phyloP scores from a whole-genome alignment of 129 eudicot species.

The Solidago caesia region DNA sequence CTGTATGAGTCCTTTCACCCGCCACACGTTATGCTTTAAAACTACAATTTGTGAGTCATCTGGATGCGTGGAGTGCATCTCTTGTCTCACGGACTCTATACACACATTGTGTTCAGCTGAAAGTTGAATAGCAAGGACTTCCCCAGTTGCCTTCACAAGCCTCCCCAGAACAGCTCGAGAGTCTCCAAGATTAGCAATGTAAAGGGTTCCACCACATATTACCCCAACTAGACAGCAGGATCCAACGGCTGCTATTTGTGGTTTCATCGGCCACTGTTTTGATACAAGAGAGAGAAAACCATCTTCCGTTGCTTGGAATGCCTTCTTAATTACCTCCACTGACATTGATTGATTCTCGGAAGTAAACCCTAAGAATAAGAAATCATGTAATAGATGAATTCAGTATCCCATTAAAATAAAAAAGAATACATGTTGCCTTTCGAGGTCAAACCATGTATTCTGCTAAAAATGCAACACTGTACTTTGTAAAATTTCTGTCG shows the following conservation, averaged over 20 bases:
- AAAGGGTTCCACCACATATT: conserved; percentile 68
- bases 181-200: conserved; percentile 88
- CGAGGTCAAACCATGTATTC: background rate
- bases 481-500: background rate
- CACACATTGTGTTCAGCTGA: conserved; percentile 90
- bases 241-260: conserved; percentile 96
- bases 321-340: conserved; percentile 84
- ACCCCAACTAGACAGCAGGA: conserved; percentile 92
- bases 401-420: conserved; percentile 3
- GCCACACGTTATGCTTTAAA: conserved; percentile 91
- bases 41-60: conserved; percentile 86
- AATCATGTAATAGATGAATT: conserved; percentile 10
- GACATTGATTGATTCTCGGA: conserved; percentile 80
- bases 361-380: conserved; percentile 63
- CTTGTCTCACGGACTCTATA: conserved; percentile 82
- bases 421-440: background rate
- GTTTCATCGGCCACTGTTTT: conserved; percentile 77
- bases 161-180: conserved; percentile 96
- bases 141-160: conserved; percentile 79
- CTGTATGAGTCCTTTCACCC: conserved; percentile 95
- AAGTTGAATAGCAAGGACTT: conserved; percentile 79
- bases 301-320: conserved; percentile 93
- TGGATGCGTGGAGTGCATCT: conserved; percentile 77
- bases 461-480: background rate
- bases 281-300: conserved; percentile 72